These are phyloP conservation scores for Blastosporella zonata DNA, from an alignment of 1,284 basidiomycete genomes.

Conservation along the genomic window DNA sequence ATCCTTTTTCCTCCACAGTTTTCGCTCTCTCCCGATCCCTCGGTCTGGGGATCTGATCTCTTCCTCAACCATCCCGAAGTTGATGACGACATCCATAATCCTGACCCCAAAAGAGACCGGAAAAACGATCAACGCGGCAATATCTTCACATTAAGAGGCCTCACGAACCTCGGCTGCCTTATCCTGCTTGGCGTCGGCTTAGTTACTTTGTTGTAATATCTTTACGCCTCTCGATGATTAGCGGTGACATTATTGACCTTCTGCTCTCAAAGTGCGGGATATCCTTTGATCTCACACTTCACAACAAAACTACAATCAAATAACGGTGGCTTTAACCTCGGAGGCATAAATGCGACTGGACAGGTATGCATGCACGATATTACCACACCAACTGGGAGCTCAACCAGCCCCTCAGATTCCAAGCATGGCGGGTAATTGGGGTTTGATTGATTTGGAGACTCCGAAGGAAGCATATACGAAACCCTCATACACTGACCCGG, in stretches of 20 bases:
- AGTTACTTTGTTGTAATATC: conserved; percentile 67
- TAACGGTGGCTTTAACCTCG: conserved; percentile 72
- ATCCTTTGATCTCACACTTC: conserved; percentile 76
- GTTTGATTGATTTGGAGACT: conserved; percentile 77
- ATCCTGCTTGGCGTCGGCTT: conserved; percentile 59
- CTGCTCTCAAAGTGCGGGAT: conserved; percentile 66
- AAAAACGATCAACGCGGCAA: conserved; percentile 57
- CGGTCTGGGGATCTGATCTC: conserved; percentile 64
- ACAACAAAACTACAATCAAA: conserved; percentile 45
- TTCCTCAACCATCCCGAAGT: conserved; percentile 56
- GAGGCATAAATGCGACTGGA: conserved; percentile 79
- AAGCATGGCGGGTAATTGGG: conserved; percentile 59
- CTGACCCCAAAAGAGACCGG: conserved; percentile 69
- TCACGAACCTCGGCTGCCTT: conserved; percentile 78
- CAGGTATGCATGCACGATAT: conserved; percentile 43
- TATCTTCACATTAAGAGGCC: conserved; percentile 69
- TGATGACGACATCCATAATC: conserved; percentile 74
- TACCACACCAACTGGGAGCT: conserved; percentile 32
- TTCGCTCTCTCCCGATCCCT: conserved; percentile 69
- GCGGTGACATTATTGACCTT: background rate
- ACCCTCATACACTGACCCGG: conserved; percentile 51
- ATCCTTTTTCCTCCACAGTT: conserved; percentile 35
- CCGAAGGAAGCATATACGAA: conserved; percentile 61
- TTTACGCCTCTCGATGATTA: conserved; percentile 8
- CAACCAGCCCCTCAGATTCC: conserved; percentile 50